phyloP scores from a whole-genome alignment of 1,284 basidiomycete genomes.

The Cryptococcus sp. region DNA sequence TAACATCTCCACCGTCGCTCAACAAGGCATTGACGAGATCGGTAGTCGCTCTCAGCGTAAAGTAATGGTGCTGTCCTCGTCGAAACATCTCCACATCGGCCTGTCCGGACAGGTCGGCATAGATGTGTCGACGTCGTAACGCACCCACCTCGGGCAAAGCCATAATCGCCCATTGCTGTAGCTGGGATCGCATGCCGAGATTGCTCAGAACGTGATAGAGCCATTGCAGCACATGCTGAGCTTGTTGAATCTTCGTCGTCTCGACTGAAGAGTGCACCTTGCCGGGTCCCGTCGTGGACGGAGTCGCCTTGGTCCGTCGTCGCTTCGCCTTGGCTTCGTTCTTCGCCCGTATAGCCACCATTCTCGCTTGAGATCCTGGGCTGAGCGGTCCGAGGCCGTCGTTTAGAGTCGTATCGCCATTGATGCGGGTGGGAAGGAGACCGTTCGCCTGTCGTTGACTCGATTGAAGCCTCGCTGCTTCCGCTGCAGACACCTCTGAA shows the following conservation, averaged over 20 bases:
- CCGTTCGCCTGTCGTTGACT: too few relatives aligned
- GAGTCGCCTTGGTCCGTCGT: too few relatives aligned
- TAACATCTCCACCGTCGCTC: slow-evolving; percentile 2
- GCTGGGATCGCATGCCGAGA: slow-evolving; percentile 3
- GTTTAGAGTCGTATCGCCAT: too few relatives aligned
- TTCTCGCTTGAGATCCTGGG: too few relatives aligned
- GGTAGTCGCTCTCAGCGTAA: slow-evolving; percentile 7
- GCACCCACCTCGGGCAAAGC: slow-evolving; percentile 17
- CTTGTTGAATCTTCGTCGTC: slow-evolving; percentile 5
- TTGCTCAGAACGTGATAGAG: slow-evolving; percentile 18
- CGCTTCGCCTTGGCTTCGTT: too few relatives aligned
- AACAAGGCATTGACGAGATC: slow-evolving; percentile 12
- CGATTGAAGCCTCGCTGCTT: too few relatives aligned
- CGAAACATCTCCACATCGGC: slow-evolving; percentile 13
- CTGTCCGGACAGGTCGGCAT: slow-evolving; percentile 13
- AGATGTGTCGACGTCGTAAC: slow-evolving; percentile 8
- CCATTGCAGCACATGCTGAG: slow-evolving; percentile 22
- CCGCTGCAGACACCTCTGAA: too few relatives aligned
- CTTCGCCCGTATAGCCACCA: too few relatives aligned
- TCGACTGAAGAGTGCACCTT: too few relatives aligned
- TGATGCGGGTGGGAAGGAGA: too few relatives aligned
- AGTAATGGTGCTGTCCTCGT: slow-evolving; percentile 13
- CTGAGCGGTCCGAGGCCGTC: too few relatives aligned
- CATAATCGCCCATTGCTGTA: slow-evolving; percentile 21
- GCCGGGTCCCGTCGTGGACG: too few relatives aligned